These are phyloP conservation scores for Lithohypha guttulata DNA, from an alignment of 2,329 filamentous ascomycete species.

Conservation along the genomic window DNA sequence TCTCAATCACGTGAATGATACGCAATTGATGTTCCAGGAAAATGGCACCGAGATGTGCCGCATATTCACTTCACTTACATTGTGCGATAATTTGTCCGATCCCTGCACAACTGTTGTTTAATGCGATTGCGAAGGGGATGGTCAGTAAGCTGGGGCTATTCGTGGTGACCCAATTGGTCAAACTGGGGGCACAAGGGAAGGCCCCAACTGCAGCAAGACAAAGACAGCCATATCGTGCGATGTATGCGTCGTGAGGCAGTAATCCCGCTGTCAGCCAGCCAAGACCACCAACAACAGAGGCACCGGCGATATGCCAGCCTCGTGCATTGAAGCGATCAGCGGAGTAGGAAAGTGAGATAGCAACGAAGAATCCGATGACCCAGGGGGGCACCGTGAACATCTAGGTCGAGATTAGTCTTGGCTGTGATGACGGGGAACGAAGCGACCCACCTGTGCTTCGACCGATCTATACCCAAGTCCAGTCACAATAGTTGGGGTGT, in stretches of 20 bases:
- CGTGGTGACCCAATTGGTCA: constrained; percentile 59
- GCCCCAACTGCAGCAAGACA: constrained; percentile 57
- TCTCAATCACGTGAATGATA: too few species aligned
- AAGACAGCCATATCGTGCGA: constrained; percentile 56
- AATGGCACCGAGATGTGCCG: too few species aligned
- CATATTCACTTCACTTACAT: too few species aligned
- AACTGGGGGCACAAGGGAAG: constrained; percentile 58
- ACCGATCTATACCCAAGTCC: constrained; percentile 20
- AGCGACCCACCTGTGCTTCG: constrained; percentile 19
- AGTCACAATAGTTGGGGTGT: constrained; percentile 18
- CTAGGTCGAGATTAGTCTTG: too few species aligned
- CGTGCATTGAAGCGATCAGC: constrained; percentile 26
- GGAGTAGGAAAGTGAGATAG: constrained; percentile 14
- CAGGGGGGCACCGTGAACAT: constrained; percentile 23
- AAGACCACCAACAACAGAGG: constrained; percentile 41
- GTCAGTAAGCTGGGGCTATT: constrained; percentile 57
- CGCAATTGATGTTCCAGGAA: too few species aligned
- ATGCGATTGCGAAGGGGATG: constrained; percentile 56
- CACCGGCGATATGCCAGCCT: constrained; percentile 40
- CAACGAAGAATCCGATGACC: constrained; percentile 16
- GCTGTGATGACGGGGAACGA: too few species aligned
- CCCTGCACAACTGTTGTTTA: constrained; percentile 59
- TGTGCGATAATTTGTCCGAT: constrained; percentile 62
- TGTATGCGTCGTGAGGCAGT: constrained; percentile 49
- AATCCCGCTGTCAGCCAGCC: constrained; percentile 54